Evolutionary conservation across 495 filamentous ascomycete species (phyloP).

Genomic region (Aspergillus egyptiacus): DNA sequence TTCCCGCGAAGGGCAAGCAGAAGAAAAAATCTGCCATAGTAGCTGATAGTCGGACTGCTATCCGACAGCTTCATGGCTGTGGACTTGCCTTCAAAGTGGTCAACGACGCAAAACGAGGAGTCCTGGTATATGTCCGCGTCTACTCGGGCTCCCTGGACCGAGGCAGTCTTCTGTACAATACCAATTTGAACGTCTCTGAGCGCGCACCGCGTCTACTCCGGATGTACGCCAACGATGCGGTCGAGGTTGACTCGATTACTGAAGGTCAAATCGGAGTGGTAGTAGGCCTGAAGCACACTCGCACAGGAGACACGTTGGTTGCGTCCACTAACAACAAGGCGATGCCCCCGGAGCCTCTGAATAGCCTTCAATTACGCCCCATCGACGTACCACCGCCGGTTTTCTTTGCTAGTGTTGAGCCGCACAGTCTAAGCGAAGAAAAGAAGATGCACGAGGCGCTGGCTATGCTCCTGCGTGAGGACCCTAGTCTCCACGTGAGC

Average conservation of each 20-base stretch:
- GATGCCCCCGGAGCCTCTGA: constrained; percentile 61
- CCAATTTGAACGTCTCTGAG: constrained; percentile 76
- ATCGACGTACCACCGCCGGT: constrained; percentile 90
- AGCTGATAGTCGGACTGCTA: constrained; percentile 48
- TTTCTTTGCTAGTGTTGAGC: constrained; percentile 90
- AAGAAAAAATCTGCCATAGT: constrained; percentile 29
- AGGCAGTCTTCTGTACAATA: constrained; percentile 76
- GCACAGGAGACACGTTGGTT: constrained; percentile 90
- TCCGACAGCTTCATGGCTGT: constrained; percentile 64
- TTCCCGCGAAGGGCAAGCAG: constrained; percentile 38
- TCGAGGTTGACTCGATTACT: constrained; percentile 72
- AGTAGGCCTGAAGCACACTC: constrained; percentile 76
- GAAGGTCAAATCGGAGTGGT: constrained; percentile 97
- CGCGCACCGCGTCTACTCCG: constrained; percentile 74
- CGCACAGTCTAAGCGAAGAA: constrained; percentile 68
- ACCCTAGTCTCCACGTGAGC: constrained; percentile 83
- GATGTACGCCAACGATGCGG: constrained; percentile 86
- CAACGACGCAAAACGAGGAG: constrained; percentile 75
- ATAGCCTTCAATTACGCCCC: constrained; percentile 75
- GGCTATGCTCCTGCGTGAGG: constrained; percentile 74
- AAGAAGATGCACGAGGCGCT: constrained; percentile 74
- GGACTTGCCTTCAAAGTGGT: constrained; percentile 97
- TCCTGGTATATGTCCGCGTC: constrained; percentile 86
- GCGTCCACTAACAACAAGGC: constrained; percentile 58
- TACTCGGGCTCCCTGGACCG: constrained; percentile 78